Evolutionary conservation across 2,329 filamentous ascomycete species (phyloP).

Genomic region (Claviceps sp.): DNA sequence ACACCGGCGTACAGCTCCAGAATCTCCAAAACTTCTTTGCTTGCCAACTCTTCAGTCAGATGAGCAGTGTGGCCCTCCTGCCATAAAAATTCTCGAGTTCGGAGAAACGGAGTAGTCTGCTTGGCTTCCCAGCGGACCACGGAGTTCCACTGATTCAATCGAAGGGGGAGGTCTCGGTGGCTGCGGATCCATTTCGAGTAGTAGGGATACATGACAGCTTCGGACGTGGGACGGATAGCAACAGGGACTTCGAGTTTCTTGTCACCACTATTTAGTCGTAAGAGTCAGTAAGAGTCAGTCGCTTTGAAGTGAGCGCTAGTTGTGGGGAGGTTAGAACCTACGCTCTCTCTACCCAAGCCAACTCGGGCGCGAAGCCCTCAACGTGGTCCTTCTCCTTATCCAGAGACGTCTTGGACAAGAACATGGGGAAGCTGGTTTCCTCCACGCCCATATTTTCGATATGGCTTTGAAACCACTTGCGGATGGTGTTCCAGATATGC

Average conservation of each 20-base stretch:
- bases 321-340: slow-evolving; percentile 24
- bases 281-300: not conserved
- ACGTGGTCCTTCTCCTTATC: slow-evolving; percentile 88
- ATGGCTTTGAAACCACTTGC: slow-evolving; percentile 53
- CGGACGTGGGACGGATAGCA: slow-evolving; percentile 54
- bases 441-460: slow-evolving; percentile 89
- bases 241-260: slow-evolving; percentile 77
- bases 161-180: slow-evolving; percentile 85
- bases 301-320: not conserved
- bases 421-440: slow-evolving; percentile 94
- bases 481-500: slow-evolving; percentile 54
- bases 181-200: slow-evolving; percentile 95
- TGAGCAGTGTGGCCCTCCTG: slow-evolving; percentile 92
- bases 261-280: slow-evolving; percentile 53
- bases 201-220: slow-evolving; percentile 87
- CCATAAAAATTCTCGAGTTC: slow-evolving; percentile 93
- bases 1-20: slow-evolving; percentile 84
- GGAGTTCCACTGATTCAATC: slow-evolving; percentile 97
- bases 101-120: slow-evolving; percentile 73
- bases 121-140: slow-evolving; percentile 93
- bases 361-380: slow-evolving; percentile 92
- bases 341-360: slow-evolving; percentile 81
- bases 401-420: slow-evolving; percentile 82
- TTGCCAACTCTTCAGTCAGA: slow-evolving; percentile 68
- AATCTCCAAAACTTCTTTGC: slow-evolving; percentile 80